Evolutionary conservation across 441 rosid genomes (phyloP).

Genomic region (Monsonia emarginata): DNA sequence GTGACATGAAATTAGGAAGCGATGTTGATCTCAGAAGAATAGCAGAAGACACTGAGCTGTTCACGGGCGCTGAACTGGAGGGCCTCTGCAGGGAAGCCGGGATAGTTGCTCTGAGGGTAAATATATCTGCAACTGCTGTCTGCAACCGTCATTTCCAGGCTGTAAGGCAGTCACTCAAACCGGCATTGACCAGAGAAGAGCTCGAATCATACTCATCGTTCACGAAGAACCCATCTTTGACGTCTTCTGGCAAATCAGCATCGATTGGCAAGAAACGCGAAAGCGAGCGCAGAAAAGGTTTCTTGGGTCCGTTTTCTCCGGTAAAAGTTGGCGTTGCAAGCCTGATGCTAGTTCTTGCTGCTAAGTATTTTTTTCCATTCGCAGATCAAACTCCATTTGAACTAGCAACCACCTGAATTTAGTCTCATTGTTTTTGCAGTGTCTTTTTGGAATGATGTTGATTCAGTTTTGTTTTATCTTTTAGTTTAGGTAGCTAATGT

Average conservation of each 20-base stretch:
- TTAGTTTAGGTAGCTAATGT: not conserved
- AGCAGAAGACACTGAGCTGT: slow-evolving; percentile 68
- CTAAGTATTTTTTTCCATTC: not conserved
- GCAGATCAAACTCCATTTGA: not conserved
- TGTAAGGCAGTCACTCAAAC: slow-evolving; percentile 54
- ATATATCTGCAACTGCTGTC: slow-evolving; percentile 51
- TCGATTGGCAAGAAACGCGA: not conserved
- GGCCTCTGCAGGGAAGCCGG: slow-evolving; percentile 82
- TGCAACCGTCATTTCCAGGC: slow-evolving; percentile 52
- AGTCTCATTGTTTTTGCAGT: no score
- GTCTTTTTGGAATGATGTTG: no score
- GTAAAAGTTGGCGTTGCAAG: not conserved
- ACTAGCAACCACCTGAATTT: not conserved
- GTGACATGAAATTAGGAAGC: slow-evolving; percentile 51
- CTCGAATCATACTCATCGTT: slow-evolving; percentile 53
- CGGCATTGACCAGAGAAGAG: slow-evolving; percentile 58
- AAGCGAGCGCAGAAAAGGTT: slow-evolving; percentile 8
- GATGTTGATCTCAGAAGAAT: slow-evolving; percentile 61
- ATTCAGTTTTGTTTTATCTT: not conserved
- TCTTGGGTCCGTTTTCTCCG: not conserved
- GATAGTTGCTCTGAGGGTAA: slow-evolving; percentile 72
- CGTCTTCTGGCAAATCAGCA: slow-evolving; percentile 9
- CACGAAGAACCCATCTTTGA: slow-evolving; percentile 24
- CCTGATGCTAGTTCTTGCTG: not conserved
- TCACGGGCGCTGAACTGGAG: slow-evolving; percentile 79